These are phyloP conservation scores for Solanum okadae DNA, from an alignment of 257 asterid genomes.

Conservation along the genomic window DNA sequence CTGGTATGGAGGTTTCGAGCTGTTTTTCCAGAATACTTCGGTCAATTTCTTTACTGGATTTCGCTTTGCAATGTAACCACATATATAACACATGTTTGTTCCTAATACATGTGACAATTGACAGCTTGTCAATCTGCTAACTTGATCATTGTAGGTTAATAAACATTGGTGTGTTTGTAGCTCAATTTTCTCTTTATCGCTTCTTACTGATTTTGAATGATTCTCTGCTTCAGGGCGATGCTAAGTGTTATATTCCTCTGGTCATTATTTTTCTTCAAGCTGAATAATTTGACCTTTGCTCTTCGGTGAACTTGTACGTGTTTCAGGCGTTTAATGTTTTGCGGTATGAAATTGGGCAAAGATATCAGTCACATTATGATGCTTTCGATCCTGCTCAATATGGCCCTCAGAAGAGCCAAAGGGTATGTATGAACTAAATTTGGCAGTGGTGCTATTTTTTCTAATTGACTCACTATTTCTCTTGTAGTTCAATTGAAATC, in stretches of 20 bases:
- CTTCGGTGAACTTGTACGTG: neutral
- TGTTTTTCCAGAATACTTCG: neutral
- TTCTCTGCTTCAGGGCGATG: slow-evolving; percentile 19
- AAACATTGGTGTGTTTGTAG: neutral
- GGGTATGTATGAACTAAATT: slow-evolving; percentile 36
- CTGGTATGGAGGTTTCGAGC: neutral
- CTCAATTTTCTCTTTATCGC: neutral
- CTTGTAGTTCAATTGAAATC: neutral
- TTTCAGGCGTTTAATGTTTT: slow-evolving; percentile 85
- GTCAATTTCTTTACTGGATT: neutral
- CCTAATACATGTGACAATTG: neutral
- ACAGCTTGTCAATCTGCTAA: neutral
- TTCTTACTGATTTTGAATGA: neutral
- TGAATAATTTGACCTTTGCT: slow-evolving; percentile 3
- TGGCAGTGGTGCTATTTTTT: neutral
- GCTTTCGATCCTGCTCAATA: slow-evolving; percentile 87
- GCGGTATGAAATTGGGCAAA: slow-evolving; percentile 86
- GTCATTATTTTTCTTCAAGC: slow-evolving; percentile 1
- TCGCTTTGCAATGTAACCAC: neutral
- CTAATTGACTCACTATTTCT: neutral
- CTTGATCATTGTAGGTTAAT: neutral
- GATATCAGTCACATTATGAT: slow-evolving; percentile 83
- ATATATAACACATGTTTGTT: neutral
- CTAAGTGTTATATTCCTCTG: slow-evolving; percentile 8
- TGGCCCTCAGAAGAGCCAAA: slow-evolving; percentile 91